Conservation (phyloP, 2,329 filamentous ascomycete genomes). For the Metarhizium robertsii region DNA sequence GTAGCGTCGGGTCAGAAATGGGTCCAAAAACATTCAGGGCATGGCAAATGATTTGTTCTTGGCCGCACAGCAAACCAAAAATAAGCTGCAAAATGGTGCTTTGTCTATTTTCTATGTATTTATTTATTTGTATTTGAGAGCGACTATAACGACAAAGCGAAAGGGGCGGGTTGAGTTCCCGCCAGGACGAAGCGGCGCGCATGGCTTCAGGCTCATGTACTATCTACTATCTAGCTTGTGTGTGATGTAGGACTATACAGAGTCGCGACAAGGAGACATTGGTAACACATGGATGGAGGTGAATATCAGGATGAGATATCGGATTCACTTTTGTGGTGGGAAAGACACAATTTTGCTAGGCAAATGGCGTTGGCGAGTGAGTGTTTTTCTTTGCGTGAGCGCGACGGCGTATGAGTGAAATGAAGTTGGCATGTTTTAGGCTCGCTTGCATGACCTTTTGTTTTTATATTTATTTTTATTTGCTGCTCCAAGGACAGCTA, state of each 20-base stretch:
- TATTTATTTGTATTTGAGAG: not conserved
- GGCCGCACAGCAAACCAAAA: not conserved
- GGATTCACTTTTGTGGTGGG: not conserved
- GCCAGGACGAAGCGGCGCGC: not conserved
- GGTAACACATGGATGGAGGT: not conserved
- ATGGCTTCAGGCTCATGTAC: conserved; percentile 5
- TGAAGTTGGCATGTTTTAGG: not conserved
- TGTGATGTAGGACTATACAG: conserved; percentile 1
- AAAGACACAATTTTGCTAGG: not conserved
- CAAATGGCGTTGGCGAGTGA: not conserved
- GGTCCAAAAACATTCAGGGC: not conserved
- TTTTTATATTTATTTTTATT: not conserved
- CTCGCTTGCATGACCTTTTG: not conserved
- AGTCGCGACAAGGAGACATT: not conserved
- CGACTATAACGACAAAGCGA: not conserved
- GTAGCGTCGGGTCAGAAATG: not conserved
- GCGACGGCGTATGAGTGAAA: not conserved
- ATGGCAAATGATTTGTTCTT: not conserved
- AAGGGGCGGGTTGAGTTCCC: not conserved
- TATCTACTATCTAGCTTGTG: conserved; percentile 5
- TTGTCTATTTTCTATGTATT: not conserved
- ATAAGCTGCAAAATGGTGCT: not conserved
- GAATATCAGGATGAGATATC: not conserved
- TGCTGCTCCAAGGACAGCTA: not conserved
- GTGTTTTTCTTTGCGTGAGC: not conserved